A percentile compares a stretch with the other conserved stretches of the same genome.
Conservation (phyloP, 116 monocot genomes). For the Dioscorea cayenensis region DNA sequence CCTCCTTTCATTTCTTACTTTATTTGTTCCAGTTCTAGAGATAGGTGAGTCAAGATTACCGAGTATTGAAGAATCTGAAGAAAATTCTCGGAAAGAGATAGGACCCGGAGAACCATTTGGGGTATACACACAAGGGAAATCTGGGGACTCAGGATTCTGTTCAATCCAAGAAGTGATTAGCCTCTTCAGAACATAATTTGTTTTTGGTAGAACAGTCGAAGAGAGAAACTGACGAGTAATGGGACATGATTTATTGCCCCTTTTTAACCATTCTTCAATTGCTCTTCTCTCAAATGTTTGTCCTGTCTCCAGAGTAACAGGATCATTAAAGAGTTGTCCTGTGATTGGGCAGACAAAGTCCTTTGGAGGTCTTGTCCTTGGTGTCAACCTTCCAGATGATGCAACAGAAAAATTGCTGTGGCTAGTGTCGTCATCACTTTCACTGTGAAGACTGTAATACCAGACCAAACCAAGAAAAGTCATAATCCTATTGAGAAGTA, state of each 20-base stretch:
- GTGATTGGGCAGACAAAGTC: constrained; percentile 62
- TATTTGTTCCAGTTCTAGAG: constrained; percentile 1
- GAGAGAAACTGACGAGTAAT: constrained; percentile 50
- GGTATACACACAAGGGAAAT: constrained; percentile 24
- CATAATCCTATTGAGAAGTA: background rate
- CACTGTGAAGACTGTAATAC: constrained; percentile 25
- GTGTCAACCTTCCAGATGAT: constrained; percentile 17
- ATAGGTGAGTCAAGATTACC: constrained; percentile 4
- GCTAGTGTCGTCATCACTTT: constrained; percentile 27
- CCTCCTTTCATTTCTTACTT: constrained; percentile 17
- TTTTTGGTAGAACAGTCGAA: constrained; percentile 32
- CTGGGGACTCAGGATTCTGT: constrained; percentile 34
- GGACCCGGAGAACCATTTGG: constrained; percentile 17
- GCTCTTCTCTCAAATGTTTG: constrained; percentile 55
- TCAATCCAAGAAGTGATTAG: constrained; percentile 45
- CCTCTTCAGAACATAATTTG: constrained; percentile 46
- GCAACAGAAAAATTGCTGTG: constrained; percentile 7
- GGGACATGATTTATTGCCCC: constrained; percentile 53
- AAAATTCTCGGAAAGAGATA: constrained; percentile 10
- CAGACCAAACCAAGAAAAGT: background rate
- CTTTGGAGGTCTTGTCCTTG: constrained; percentile 32
- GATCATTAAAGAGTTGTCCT: constrained; percentile 41
- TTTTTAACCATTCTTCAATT: constrained; percentile 51
- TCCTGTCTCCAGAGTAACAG: constrained; percentile 55
- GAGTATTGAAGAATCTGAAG: constrained; percentile 3